Evolutionary conservation across 352 stramenopile genomes (phyloP), one percentile per base, ranked within the genome.

Genomic region (Globisporangium cylindrosporum): DNA sequence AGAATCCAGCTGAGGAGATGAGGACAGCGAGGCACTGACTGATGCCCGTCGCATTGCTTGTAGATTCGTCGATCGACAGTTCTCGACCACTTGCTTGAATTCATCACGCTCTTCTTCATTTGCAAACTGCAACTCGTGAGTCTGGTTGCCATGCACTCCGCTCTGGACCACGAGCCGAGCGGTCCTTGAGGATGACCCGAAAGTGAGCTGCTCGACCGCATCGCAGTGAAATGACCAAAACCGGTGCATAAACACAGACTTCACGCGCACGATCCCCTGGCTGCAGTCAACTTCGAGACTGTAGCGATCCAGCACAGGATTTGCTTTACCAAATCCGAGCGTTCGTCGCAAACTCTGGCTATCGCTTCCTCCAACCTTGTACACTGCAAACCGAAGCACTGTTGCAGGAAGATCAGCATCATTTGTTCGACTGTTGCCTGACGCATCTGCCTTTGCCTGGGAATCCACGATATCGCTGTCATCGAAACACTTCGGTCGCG

Each of bases 221-320:
- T 92, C 82, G 64, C 85, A 93, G 38, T 85, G 86, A 62, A 94
- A 94, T 32, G 81, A 88, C 80, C 84, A 93, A 57, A 84, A 90
- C 10, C 84, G 82, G 67, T 93, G 84, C 82, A 91, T 91, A 59
- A 93, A 92, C 6, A 95, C 85, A 3, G 84, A 93, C 64, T 93
- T 93, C 10, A 88, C 81, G 54, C 79, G 82, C 34, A 94, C 82
- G 18, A 93, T 77, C 29, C 81, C 80, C 67, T 92, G 83, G 24
- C 76, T 72, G 48, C 82, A 88, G 70, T 93, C 83, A 12, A 95
- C 77, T 64, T 93, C 84, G 22, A 95, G 70, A 9, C 84, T 93
- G 67, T 92, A 95, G 3, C 88, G 80, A 63, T 95, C 82, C 6
- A 93, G 66, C 25, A 91, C 71, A 9, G 86, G 80, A 59, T 93